phyloP scores from a whole-genome alignment of 1,284 basidiomycete species.

The Leccinum griseonigrum region DNA sequence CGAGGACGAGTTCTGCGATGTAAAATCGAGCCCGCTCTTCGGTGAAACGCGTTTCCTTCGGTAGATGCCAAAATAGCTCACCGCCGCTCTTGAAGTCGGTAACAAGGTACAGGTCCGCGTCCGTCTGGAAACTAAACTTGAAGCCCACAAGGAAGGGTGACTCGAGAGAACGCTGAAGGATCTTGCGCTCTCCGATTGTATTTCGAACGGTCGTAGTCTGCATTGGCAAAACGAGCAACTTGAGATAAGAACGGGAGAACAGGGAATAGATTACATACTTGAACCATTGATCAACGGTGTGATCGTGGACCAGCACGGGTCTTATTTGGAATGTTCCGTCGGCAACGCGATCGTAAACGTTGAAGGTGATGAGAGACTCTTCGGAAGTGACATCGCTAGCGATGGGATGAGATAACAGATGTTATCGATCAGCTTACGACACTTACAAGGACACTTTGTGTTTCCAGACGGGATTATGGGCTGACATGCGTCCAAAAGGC shows the following conservation, averaged over 20 bases:
- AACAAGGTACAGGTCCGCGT: conserved; percentile 93
- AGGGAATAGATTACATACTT: conserved; percentile 52
- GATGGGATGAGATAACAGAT: conserved; percentile 18
- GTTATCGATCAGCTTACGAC: conserved; percentile 7
- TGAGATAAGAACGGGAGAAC: background rate
- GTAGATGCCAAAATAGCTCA: conserved; percentile 97
- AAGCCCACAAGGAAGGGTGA: conserved; percentile 98
- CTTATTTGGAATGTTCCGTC: conserved; percentile 91
- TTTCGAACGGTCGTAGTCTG: conserved; percentile 81
- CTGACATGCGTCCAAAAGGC: conserved; percentile 64
- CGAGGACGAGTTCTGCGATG: conserved; percentile 91
- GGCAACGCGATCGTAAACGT: conserved; percentile 89
- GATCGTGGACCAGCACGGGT: conserved; percentile 86
- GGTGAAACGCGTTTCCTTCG: conserved; percentile 89
- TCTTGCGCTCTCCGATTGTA: conserved; percentile 99
- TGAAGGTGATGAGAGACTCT: conserved; percentile 83
- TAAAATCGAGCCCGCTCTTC: conserved; percentile 96
- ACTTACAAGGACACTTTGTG: conserved; percentile 96
- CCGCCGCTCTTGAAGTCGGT: conserved; percentile 99
- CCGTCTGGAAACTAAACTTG: conserved; percentile 98
- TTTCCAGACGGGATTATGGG: conserved; percentile 97
- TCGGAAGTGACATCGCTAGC: conserved; percentile 92
- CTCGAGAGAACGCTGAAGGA: conserved; percentile 91
- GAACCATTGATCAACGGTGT: conserved; percentile 98
- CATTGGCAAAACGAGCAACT: conserved; percentile 18